Evolutionary conservation across 495 filamentous ascomycete species (phyloP).

Genomic region (Penicillium angulare): DNA sequence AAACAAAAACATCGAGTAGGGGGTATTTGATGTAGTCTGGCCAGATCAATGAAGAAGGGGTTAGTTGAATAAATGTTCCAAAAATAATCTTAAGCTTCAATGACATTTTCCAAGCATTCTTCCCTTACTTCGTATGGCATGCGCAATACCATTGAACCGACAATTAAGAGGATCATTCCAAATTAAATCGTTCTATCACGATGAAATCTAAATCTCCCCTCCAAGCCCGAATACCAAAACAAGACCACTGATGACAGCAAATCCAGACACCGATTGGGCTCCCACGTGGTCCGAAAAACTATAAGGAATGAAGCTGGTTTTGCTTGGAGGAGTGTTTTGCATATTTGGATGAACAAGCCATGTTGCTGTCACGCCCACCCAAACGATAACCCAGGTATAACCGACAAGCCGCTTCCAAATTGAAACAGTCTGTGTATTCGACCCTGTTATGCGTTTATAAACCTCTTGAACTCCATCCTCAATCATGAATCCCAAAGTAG

Average conservation of each 20-base stretch:
- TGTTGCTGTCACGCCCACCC: constrained; percentile 11
- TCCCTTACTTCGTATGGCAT: too few relatives aligned
- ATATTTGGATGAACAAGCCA: constrained; percentile 1
- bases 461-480: constrained; percentile 31
- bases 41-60: too few relatives aligned
- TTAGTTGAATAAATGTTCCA: too few relatives aligned
- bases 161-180: too few relatives aligned
- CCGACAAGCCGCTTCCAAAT: constrained; percentile 15
- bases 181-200: too few relatives aligned
- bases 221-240: background rate
- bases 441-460: constrained; percentile 6
- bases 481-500: constrained; percentile 28
- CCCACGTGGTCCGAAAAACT: constrained; percentile 1
- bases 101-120: too few relatives aligned
- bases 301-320: background rate
- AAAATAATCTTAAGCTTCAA: too few relatives aligned
- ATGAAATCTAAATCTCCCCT: background rate
- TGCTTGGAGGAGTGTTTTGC: background rate
- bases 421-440: background rate
- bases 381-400: constrained; percentile 11
- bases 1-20: too few relatives aligned
- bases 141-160: too few relatives aligned
- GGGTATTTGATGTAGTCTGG: too few relatives aligned
- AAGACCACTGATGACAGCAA: constrained; percentile 1
- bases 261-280: background rate